These are phyloP conservation scores for Biscogniauxia marginata DNA, from an alignment of 2,329 filamentous ascomycete genomes.

Conservation along the genomic window DNA sequence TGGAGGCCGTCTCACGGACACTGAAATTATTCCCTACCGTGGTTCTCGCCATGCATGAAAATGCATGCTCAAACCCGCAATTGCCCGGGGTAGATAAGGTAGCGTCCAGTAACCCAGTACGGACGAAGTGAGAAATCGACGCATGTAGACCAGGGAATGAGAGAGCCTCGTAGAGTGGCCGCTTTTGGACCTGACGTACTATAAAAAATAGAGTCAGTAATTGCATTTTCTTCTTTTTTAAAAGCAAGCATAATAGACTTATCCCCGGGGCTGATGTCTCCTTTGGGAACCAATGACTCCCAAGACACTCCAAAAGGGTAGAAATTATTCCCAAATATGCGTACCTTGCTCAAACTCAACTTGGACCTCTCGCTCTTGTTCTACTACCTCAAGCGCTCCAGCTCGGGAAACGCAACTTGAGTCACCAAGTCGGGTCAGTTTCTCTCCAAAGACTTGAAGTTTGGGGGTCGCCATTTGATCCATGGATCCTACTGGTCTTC, in stretches of 20 bases:
- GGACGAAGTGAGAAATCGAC: constrained; percentile 44
- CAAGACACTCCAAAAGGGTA: constrained; percentile 39
- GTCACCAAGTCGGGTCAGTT: constrained; percentile 4
- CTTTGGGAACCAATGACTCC: constrained; percentile 41
- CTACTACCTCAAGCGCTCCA: constrained; percentile 58
- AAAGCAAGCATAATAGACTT: no score
- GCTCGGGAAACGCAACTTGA: constrained; percentile 39
- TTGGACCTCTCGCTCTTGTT: constrained; percentile 59
- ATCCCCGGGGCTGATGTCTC: no score
- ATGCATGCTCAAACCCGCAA: constrained; percentile 41
- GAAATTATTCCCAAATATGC: constrained; percentile 48
- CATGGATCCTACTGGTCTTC: constrained; percentile 19
- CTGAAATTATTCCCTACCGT: constrained; percentile 33
- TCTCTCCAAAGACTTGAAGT: not conserved
- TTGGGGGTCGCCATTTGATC: constrained; percentile 12
- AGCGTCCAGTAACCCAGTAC: constrained; percentile 39
- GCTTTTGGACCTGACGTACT: constrained; percentile 55
- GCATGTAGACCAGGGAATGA: constrained; percentile 46
- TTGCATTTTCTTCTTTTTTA: no score
- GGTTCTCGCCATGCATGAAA: constrained; percentile 40
- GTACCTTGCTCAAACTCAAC: constrained; percentile 57
- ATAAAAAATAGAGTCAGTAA: no score
- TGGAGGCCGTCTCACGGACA: constrained; percentile 23
- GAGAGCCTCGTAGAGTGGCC: constrained; percentile 37
- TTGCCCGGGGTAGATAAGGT: constrained; percentile 13